Base-by-base conservation (phyloP, 352 stramenopile species). In the Pythium myriotylum region DNA sequence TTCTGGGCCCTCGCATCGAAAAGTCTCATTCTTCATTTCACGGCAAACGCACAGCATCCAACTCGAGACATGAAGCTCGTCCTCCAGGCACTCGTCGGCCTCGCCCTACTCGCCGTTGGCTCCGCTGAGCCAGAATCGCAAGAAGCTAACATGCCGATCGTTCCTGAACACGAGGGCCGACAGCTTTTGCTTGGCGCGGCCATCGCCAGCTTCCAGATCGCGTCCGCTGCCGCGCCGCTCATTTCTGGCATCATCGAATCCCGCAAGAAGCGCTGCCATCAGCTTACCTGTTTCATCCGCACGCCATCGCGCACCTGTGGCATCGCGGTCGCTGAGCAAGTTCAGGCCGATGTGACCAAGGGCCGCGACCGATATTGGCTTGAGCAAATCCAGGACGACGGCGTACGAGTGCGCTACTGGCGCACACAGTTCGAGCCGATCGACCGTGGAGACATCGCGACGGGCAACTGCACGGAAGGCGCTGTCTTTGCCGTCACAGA, bases 401-500 rank as follows among this genome's bases (percentile, higher is more conserved):
- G 54, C 27, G 52, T 61, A 9, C 52, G 40, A 42, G 54, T 43
- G 29, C 43, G 54, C 23, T 62, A 49, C 54, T 62, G 45, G 54
- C 54, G 54, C 20, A 62, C 54, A 22, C 52, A 62, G 54, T 62
- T 62, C 37, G 43, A 54, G 43, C 54, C 54, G 19, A 17, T 29
- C n/a, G 43, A 62, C 32, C 43, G 32, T 7, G 54, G 22, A 32
- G 54, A 41, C 17, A 41, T 62, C 20, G 43, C 24, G 20, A 41
- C 32, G 3, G 43, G 54, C 33, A 49, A 33, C 32, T 62, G 54
- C 54, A 54, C 24, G 20, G 47, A 62, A 35, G 54, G 54, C 45
- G 32, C 40, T 13, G 46, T 14, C 20, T 57, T 57, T 17, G 10
- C 12, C 8, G 50, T 47, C 10, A 46, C 35, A 7, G 46, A 57